Conservation (phyloP, 495 filamentous ascomycete genomes). For the Astrocystis sublimbata region DNA sequence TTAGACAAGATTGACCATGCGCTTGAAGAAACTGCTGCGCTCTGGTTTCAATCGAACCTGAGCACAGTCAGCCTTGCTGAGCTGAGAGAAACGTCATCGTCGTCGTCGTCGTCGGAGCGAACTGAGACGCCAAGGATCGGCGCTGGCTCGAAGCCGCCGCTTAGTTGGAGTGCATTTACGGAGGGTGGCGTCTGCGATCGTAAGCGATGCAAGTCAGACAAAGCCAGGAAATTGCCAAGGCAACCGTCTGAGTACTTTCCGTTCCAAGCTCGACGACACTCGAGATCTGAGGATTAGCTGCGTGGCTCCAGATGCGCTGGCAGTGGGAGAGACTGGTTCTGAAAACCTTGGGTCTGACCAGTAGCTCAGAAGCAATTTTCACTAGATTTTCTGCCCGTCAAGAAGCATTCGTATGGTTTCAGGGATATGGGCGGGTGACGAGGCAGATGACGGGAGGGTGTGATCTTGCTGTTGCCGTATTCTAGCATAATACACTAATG, state of each 20-base stretch:
- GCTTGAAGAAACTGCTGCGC: not conserved
- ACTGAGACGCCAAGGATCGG: slow-evolving; percentile 23
- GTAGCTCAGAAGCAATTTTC: too few species aligned
- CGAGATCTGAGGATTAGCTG: not conserved
- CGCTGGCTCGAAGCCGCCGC: slow-evolving; percentile 29
- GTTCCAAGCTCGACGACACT: slow-evolving; percentile 5
- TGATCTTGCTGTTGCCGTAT: too few species aligned
- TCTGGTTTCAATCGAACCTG: not conserved
- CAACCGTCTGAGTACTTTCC: slow-evolving; percentile 27
- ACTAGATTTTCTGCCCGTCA: too few species aligned
- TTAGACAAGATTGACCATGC: not conserved
- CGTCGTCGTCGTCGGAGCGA: too few species aligned
- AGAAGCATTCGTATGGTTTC: too few species aligned
- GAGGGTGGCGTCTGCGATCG: not conserved
- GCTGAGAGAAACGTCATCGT: not conserved
- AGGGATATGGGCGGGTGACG: too few species aligned
- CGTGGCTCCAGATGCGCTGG: too few species aligned
- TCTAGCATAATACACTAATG: too few species aligned
- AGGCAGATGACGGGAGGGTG: too few species aligned
- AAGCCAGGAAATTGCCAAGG: not conserved
- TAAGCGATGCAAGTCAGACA: not conserved
- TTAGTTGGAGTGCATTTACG: slow-evolving; percentile 26
- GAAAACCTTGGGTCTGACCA: too few species aligned
- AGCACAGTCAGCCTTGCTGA: not conserved
- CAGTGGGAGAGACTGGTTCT: too few species aligned